Conservation (phyloP, 495 filamentous ascomycete species). For the Annulohypoxylon bovei region DNA sequence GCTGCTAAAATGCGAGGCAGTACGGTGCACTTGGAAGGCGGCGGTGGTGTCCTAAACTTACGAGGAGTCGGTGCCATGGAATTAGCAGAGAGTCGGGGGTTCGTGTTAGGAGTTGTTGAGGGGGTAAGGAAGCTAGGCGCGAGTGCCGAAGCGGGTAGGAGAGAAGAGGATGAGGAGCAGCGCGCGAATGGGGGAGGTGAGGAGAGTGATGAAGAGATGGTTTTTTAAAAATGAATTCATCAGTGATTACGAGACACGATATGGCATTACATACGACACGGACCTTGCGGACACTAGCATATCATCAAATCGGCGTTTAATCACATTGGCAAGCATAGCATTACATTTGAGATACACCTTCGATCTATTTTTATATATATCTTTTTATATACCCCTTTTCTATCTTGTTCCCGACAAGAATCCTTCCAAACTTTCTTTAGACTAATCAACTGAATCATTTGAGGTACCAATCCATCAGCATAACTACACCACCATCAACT, state of each 20-base stretch:
- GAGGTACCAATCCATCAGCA: not conserved
- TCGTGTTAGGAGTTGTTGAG: conserved; percentile 87
- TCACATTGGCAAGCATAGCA: conserved; percentile 4
- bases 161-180: conserved; percentile 65
- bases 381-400: not conserved
- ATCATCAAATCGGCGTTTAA: conserved; percentile 20
- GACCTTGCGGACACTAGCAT: not conserved
- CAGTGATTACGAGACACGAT: conserved; percentile 8
- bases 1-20: conserved; percentile 87
- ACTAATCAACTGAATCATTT: not conserved
- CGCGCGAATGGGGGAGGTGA: conserved; percentile 45
- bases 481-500: not conserved
- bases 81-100: conserved; percentile 84
- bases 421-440: not conserved
- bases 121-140: conserved; percentile 76
- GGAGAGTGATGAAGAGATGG: conserved; percentile 64
- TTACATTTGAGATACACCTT: not conserved
- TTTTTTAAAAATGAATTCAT: conserved; percentile 40
- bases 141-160: conserved; percentile 63
- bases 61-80: conserved; percentile 93
- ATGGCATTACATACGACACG: conserved; percentile 5
- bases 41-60: conserved; percentile 76
- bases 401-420: not conserved
- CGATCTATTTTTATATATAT: not conserved
- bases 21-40: conserved; percentile 73